Base-by-base conservation (phyloP, 495 filamentous ascomycete genomes). In the Pseudoneurospora amorphoporcata region DNA sequence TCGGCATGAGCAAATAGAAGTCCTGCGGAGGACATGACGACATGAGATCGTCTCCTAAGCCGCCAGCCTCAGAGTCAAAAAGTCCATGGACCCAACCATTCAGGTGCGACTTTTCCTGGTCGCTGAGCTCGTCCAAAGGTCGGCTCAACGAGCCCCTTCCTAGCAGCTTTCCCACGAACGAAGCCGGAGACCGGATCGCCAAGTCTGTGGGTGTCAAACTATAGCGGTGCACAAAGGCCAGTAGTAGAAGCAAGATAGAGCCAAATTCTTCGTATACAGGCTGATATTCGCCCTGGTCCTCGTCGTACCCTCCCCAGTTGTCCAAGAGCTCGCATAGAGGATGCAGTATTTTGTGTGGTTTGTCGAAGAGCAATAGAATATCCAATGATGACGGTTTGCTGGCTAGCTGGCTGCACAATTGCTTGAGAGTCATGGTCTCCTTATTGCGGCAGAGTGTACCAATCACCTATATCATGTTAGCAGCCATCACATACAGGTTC, bases 211-310 rank as follows among this genome's bases (percentile, higher is more conserved):
- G 81, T 0, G 86, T 87, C 29, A 99, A 82, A 45, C 89, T 87
- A 76, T 97, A 98, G 17, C 96, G 94, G 76, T 95, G 88, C 71
- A 92, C 89, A 75, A 97, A 92, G 0, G 91, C 91, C 23, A 97
- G 82, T 0, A 97, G 86, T 2, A 99, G 84, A 3, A 98, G 86
- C 8, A 98, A 83, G 17, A 98, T 91, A 53, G 92, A 92, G 0
- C 94, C 93, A 73, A 98, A 99, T 73, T 99, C 96, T 74, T 98
- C 95, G 76, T 98, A 98, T 2, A 97, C 92, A 0, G 95, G 95
- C 78, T 98, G 94, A 76, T 95, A 95, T 78, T 99, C 95, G 42
- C 90, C 90, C 84, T 97, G 93, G 70, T 98, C 95, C 74, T 97
- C 95, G 73, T 98, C 95, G 81, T 95, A 96, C 19, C 87, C 77